Percentiles rank a stretch among this genome's conserved stretches.
Conservation (phyloP, 495 filamentous ascomycete species). For the Penicillium crystallinum region DNA sequence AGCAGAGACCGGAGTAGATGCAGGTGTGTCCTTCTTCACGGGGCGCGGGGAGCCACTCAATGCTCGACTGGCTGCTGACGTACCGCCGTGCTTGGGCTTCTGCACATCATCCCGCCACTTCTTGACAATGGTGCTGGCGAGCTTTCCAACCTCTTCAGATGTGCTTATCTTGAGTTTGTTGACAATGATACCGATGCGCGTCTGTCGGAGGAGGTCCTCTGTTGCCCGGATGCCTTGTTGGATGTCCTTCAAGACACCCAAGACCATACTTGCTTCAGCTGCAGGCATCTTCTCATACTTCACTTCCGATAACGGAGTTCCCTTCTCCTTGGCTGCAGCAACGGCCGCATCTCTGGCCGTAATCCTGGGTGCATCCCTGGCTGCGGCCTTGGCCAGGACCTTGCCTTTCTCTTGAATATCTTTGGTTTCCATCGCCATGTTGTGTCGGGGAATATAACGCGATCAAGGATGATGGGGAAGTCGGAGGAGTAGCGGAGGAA, state of each 20-base stretch:
- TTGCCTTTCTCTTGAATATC: constrained; percentile 69
- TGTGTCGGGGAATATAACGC: background rate
- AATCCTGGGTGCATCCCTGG: constrained; percentile 1
- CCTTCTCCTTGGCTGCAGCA: background rate
- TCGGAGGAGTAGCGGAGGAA: background rate
- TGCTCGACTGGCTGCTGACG: constrained; percentile 38
- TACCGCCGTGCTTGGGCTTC: constrained; percentile 56
- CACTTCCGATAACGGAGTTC: background rate
- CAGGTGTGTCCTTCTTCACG: constrained; percentile 36
- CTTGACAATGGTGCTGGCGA: constrained; percentile 73
- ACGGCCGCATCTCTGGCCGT: background rate
- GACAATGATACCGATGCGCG: constrained; percentile 83
- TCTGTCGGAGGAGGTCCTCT: constrained; percentile 80
- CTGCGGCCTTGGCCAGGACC: constrained; percentile 70
- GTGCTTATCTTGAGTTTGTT: constrained; percentile 73
- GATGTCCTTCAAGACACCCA: constrained; percentile 68
- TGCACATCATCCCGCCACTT: constrained; percentile 85
- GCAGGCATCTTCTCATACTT: background rate
- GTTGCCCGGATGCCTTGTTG: constrained; percentile 74
- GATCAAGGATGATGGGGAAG: background rate
- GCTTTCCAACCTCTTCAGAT: constrained; percentile 66
- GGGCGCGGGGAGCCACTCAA: constrained; percentile 39
- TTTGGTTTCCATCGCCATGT: constrained; percentile 66
- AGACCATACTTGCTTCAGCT: background rate
- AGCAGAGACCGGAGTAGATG: constrained; percentile 29